Evolutionary conservation across 768 basidiomycete species (phyloP).

Genomic region (Cantharellus cinnabarinus): DNA sequence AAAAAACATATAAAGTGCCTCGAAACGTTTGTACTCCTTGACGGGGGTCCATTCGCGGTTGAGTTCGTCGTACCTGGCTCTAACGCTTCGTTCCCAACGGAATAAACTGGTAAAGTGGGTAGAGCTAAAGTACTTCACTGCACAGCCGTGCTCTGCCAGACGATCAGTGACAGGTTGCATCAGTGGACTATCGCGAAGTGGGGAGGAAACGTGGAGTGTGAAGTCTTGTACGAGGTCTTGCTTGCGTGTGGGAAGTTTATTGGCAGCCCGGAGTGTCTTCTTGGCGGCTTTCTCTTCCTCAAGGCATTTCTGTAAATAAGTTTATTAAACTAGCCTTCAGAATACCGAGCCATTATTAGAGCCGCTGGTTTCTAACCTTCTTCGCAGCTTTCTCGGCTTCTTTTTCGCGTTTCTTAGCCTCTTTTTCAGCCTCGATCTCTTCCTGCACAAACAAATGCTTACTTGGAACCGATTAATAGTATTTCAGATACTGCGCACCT

Average conservation of each 20-base stretch:
- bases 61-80: neutral
- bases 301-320: neutral
- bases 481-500: no score
- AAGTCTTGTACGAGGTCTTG: neutral
- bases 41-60: conserved; percentile 1
- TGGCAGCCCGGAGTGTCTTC: neutral
- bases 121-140: neutral
- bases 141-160: neutral
- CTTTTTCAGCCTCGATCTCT: neutral
- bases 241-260: neutral
- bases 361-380: neutral
- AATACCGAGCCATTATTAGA: neutral
- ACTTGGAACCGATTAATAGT: no score
- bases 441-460: neutral
- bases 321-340: neutral
- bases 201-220: neutral
- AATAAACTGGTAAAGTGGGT: neutral
- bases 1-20: neutral
- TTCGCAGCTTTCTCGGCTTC: neutral
- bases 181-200: neutral
- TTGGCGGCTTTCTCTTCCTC: neutral
- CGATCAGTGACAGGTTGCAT: neutral
- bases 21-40: conserved; percentile 1
- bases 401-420: neutral
- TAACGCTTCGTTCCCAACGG: neutral